Conservation (phyloP, 1,139 yeast genomes). For the Kodamaea alishanica region DNA sequence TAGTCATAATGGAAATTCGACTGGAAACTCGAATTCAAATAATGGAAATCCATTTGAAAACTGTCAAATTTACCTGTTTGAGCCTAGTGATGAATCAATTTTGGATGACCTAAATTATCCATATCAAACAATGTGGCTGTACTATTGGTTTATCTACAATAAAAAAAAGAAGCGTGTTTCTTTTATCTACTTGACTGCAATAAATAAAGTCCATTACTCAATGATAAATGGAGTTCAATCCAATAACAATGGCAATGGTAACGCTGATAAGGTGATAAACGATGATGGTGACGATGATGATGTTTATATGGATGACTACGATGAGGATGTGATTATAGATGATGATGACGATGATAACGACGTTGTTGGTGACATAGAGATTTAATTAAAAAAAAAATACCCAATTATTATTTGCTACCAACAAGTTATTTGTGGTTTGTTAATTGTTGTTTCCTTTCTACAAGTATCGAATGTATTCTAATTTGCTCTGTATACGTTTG, state of each 20-base stretch:
- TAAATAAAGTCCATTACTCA: constrained; percentile 40
- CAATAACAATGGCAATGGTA: constrained; percentile 18
- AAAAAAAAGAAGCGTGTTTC: constrained; percentile 90
- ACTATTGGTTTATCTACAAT: constrained; percentile 90
- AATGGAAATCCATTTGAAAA: constrained; percentile 32
- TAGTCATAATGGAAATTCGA: neutral
- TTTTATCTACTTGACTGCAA: constrained; percentile 58
- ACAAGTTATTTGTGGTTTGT: neutral
- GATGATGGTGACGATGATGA: constrained; percentile 22
- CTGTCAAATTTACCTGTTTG: constrained; percentile 73
- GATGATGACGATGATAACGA: constrained; percentile 27
- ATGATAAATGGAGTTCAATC: constrained; percentile 24
- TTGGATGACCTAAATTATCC: constrained; percentile 64
- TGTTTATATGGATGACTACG: constrained; percentile 20
- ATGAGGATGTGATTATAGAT: constrained; percentile 29
- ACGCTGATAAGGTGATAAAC: constrained; percentile 14
- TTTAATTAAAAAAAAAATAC: constrained; percentile 13
- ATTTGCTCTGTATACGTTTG: too few relatives aligned
- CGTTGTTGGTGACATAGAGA: constrained; percentile 37
- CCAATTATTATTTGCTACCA: neutral
- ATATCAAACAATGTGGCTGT: constrained; percentile 81
- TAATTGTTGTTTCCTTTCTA: neutral
- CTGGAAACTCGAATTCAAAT: too few relatives aligned
- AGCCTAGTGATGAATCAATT: constrained; percentile 74
- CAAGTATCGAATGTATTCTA: too few relatives aligned